Evolutionary conservation across 2,329 filamentous ascomycete genomes (phyloP).

Genomic region (Beauveria pseudobassiana): DNA sequence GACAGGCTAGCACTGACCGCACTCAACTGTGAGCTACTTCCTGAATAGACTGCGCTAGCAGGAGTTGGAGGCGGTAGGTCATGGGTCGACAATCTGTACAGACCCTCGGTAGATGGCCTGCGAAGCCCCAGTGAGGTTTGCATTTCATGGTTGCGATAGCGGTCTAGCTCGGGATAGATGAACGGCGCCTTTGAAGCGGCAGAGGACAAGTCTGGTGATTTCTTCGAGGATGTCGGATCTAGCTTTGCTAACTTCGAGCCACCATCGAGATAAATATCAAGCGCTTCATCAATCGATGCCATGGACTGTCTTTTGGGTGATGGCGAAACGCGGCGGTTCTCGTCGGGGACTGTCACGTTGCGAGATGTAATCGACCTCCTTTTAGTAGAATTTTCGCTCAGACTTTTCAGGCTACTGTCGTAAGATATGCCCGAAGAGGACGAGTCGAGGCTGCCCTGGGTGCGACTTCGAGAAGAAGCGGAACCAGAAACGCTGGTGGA

Average conservation of each 20-base stretch:
- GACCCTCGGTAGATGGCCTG: constrained; percentile 34
- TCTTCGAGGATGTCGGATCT: constrained; percentile 33
- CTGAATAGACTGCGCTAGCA: constrained; percentile 44
- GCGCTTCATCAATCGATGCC: constrained; percentile 4
- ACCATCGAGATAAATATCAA: constrained; percentile 18
- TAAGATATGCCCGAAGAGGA: constrained; percentile 28
- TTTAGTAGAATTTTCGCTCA: constrained; percentile 38
- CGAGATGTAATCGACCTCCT: constrained; percentile 40
- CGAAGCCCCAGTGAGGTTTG: constrained; percentile 25
- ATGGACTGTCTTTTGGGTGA: constrained; percentile 2
- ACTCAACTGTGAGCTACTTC: constrained; percentile 47
- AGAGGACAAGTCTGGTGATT: constrained; percentile 33
- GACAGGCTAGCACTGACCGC: constrained; percentile 64
- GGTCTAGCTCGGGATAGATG: constrained; percentile 54
- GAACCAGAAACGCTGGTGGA: constrained; percentile 28
- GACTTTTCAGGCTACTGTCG: constrained; percentile 24
- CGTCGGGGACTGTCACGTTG: constrained; percentile 25
- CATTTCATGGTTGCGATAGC: constrained; percentile 44
- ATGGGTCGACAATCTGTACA: constrained; percentile 53
- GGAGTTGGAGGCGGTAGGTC: constrained; percentile 61
- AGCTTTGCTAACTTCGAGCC: constrained; percentile 30
- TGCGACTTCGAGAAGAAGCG: constrained; percentile 25
- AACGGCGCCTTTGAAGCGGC: constrained; percentile 33
- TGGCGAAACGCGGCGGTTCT: constrained; percentile 11
- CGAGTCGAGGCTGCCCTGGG: constrained; percentile 25